Conservation (phyloP, 1,284 basidiomycete genomes). For the Ustilago tritici region DNA sequence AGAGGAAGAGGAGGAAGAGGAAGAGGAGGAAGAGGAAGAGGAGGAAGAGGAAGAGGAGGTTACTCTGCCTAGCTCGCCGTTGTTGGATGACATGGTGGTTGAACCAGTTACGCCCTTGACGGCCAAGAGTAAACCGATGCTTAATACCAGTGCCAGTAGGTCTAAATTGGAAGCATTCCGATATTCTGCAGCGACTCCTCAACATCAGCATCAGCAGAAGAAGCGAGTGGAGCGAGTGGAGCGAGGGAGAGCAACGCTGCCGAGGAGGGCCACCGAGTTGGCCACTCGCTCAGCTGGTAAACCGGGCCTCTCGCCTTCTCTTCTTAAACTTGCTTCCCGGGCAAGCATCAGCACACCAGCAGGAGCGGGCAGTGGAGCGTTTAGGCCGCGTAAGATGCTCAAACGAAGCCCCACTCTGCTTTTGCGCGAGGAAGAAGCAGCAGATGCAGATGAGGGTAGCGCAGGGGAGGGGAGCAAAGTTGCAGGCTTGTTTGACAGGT, state of each 20-base stretch:
- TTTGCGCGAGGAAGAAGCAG: constrained; percentile 9
- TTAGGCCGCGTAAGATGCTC: constrained; percentile 26
- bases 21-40: too few species aligned
- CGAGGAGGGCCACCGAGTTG: constrained; percentile 7
- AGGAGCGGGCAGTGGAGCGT: neutral
- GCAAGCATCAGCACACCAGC: constrained; percentile 4
- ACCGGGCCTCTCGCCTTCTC: constrained; percentile 13
- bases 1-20: neutral
- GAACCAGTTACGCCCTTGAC: constrained; percentile 33
- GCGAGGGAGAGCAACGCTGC: constrained; percentile 9
- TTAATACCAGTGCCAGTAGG: constrained; percentile 37
- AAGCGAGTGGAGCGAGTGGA: neutral
- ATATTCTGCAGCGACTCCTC: constrained; percentile 17
- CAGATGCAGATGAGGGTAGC: neutral
- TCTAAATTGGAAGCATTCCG: constrained; percentile 48
- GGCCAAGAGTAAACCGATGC: constrained; percentile 14
- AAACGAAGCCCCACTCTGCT: constrained; percentile 36
- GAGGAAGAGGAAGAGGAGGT: constrained; percentile 2
- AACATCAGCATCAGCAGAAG: constrained; percentile 6
- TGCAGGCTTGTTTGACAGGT: constrained; percentile 33
- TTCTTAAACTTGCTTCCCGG: constrained; percentile 19
- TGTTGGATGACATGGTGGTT: constrained; percentile 11
- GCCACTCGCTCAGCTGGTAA: neutral
- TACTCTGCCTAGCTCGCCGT: constrained; percentile 24
- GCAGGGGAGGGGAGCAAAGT: neutral